Percentiles rank a stretch among this genome's conserved stretches.
Evolutionary conservation across 1,284 basidiomycete species (phyloP).

Genomic region (Chalciporus piperatoides): DNA sequence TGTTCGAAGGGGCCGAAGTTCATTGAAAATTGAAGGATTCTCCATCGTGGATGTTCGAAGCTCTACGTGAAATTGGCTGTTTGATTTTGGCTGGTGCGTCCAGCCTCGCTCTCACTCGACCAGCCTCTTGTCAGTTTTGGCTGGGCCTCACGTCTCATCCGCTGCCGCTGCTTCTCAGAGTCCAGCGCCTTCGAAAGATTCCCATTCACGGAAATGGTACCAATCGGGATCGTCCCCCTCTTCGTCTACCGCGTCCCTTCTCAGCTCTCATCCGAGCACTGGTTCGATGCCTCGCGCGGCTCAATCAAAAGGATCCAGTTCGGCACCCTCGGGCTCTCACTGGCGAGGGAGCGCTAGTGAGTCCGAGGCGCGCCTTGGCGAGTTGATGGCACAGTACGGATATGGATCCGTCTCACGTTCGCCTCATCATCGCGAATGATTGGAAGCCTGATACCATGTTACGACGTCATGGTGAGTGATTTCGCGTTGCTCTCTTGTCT

Average conservation of each 20-base stretch:
- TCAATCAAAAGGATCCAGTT: neutral
- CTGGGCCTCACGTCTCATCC: neutral
- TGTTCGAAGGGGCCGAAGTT: too few species aligned
- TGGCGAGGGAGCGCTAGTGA: neutral
- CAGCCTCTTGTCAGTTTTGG: too few species aligned
- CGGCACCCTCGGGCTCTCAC: neutral
- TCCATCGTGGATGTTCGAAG: too few species aligned
- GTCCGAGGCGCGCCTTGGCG: conserved; percentile 3
- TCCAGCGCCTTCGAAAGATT: neutral
- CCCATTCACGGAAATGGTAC: conserved; percentile 20
- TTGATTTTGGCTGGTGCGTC: too few species aligned
- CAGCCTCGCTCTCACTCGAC: too few species aligned
- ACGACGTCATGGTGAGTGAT: neutral
- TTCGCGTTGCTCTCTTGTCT: neutral
- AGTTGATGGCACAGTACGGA: conserved; percentile 7
- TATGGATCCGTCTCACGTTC: conserved; percentile 2
- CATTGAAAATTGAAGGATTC: too few species aligned
- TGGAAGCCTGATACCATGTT: neutral
- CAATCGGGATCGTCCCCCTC: conserved; percentile 10
- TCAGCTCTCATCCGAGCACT: neutral
- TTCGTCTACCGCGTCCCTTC: conserved; percentile 20
- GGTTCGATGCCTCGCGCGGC: neutral
- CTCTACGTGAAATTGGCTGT: too few species aligned
- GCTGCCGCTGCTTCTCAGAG: neutral
- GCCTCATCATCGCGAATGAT: conserved; percentile 2